Conservation (phyloP, 176 grass and related monocot genomes). For the Guadua angustifolia region DNA sequence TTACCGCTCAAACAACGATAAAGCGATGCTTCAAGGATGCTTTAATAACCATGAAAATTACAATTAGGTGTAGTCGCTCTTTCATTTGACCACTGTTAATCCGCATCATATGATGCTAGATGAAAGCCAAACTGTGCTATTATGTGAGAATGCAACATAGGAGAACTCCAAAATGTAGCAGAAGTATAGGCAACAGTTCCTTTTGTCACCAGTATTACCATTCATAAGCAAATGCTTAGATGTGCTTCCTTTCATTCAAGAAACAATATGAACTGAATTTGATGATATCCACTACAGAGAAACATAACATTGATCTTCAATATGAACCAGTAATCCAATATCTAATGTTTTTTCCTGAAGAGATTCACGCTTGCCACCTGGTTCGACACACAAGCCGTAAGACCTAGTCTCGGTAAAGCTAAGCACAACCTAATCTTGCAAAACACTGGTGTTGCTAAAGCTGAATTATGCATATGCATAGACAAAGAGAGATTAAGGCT, state of each 20-base stretch:
- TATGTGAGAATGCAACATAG: neutral
- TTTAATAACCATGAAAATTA: neutral
- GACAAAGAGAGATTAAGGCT: neutral
- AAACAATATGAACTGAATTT: conserved; percentile 11
- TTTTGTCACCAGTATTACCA: neutral
- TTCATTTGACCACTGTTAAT: conserved; percentile 1
- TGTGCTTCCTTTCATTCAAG: neutral
- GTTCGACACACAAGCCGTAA: neutral
- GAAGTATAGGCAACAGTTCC: neutral
- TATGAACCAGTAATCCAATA: conserved; percentile 12
- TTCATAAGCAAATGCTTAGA: conserved; percentile 12
- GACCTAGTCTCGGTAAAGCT: neutral
- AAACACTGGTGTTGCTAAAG: neutral
- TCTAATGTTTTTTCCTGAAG: neutral
- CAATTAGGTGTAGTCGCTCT: neutral
- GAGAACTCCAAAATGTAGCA: neutral
- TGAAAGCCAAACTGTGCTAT: neutral
- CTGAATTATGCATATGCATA: neutral
- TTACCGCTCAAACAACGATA: too few relatives aligned
- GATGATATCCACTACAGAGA: neutral
- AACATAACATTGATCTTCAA: neutral
- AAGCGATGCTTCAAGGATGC: too few relatives aligned
- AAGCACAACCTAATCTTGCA: neutral
- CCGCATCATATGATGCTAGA: neutral
- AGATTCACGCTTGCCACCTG: neutral